Evolutionary conservation across 768 basidiomycete species (phyloP), one percentile per base, ranked within the genome.

Genomic region (Rhodotorula paludigena): DNA sequence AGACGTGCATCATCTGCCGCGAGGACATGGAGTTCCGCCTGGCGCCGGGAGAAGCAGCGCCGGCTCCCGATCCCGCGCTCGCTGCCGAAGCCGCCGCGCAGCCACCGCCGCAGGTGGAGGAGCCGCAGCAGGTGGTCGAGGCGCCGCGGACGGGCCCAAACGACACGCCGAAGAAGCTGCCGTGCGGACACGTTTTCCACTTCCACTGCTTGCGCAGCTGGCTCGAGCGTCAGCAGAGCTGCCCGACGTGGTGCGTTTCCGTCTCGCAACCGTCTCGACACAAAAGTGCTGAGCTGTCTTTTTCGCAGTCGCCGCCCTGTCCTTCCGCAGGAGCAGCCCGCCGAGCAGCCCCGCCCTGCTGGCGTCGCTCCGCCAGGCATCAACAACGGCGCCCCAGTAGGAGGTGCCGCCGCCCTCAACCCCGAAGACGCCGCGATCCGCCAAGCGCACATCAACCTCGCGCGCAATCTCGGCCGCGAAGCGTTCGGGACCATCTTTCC

Each of bases 151-250:
- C 47, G 9, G 74, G 69, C 28, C 73, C 66, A 33, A 97, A 97
- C 75, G 90, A 90, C 60, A 93, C 92, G 21, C 93, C 94, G 4
- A 99, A 99, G 81, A 93, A 91, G 77, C 81, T 99, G 32, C 90
- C 89, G 15, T 99, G 96, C 79, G 93, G 93, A 1, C 96, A 99
- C 78, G 86, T 96, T 49, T 99, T 99, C 81, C 96, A 99, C 79
- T 94, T 97, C 78, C 87, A 97, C 76, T 99, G 96, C 78, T 83
- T 99, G 69, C 84, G 92, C 47, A 93, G 91, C 30, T 99, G 96
- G 96, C 83, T 99, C 35, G 96, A 99, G 78, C 84, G 96, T 51
- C 96, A 99, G 78, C 96, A 98, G 78, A 98, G 90, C 74, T 99
- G 96, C 78, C 96, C 96, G 3, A 99, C 96, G 48, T 99, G 94